Conservation (phyloP, 345 rosid genomes). For the Eucalyptus erythrocorys region DNA sequence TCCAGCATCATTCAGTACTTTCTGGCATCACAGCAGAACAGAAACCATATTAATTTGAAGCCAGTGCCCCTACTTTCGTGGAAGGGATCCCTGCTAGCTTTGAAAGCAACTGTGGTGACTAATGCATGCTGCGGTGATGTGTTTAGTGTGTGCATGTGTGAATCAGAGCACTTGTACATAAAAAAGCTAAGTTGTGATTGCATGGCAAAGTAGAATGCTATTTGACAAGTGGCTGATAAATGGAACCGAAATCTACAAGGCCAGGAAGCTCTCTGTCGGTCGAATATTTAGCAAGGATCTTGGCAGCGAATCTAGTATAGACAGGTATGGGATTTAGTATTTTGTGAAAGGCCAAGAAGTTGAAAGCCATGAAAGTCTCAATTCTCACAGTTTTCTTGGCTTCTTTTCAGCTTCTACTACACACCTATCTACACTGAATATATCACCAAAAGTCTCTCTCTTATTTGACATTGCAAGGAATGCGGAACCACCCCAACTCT, state of each 20-base stretch:
- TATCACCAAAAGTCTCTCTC: neutral
- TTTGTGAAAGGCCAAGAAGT: neutral
- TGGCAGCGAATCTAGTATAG: neutral
- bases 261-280: neutral
- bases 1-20: slow-evolving; percentile 73
- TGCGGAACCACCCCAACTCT: neutral
- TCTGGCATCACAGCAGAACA: slow-evolving; percentile 23
- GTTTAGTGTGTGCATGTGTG: neutral
- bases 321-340: neutral
- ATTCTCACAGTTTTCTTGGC: neutral
- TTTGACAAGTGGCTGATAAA: neutral
- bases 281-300: neutral
- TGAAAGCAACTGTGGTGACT: neutral
- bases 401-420: neutral
- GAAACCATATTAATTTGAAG: neutral
- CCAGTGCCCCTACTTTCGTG: neutral
- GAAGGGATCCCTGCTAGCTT: neutral
- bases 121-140: neutral
- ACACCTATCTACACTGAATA: neutral
- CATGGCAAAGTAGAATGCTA: neutral
- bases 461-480: neutral
- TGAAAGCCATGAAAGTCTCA: neutral
- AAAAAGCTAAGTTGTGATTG: neutral
- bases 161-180: neutral
- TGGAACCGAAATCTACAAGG: neutral